Conservation (phyloP, 2,329 filamentous ascomycete genomes). For the Elsinoe ampelina region DNA sequence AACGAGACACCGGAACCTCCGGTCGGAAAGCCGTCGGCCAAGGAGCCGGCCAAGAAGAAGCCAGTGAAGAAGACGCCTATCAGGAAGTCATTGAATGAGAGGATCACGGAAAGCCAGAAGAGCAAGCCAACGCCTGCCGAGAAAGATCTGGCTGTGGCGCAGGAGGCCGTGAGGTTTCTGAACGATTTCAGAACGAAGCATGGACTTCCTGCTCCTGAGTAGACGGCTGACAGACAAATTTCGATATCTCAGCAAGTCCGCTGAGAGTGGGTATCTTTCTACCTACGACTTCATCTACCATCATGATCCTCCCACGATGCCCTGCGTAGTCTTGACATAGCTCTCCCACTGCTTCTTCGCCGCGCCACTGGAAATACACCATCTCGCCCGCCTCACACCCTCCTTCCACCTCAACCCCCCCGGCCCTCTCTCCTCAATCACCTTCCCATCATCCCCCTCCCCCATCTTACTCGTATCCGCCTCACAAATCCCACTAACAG, state of each 20-base stretch:
- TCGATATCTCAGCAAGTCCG: no score
- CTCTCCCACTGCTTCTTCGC: constrained; percentile 73
- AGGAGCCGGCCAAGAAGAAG: not conserved
- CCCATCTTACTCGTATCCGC: constrained; percentile 73
- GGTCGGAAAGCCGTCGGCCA: not conserved
- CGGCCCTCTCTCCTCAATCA: constrained; percentile 73
- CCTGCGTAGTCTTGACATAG: constrained; percentile 76
- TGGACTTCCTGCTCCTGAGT: no score
- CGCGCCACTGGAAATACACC: constrained; percentile 77
- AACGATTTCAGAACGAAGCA: no score
- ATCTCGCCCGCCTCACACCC: constrained; percentile 75
- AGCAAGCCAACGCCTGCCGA: not conserved
- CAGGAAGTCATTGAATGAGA: not conserved
- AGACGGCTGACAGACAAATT: no score
- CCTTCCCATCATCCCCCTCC: constrained; percentile 66
- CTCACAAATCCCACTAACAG: constrained; percentile 78
- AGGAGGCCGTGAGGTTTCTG: no score
- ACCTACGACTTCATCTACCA: not conserved
- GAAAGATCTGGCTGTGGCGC: no score
- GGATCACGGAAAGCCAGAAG: not conserved
- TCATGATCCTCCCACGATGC: constrained; percentile 2
- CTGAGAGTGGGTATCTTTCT: not conserved
- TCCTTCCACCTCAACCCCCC: constrained; percentile 91
- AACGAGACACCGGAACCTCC: no score
- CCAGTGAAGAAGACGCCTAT: no score